Percentiles rank a stretch among this genome's conserved stretches.
Evolutionary conservation across 192 early-diverging fungal species (phyloP).

Genomic region (Spizellomyces sp.): DNA sequence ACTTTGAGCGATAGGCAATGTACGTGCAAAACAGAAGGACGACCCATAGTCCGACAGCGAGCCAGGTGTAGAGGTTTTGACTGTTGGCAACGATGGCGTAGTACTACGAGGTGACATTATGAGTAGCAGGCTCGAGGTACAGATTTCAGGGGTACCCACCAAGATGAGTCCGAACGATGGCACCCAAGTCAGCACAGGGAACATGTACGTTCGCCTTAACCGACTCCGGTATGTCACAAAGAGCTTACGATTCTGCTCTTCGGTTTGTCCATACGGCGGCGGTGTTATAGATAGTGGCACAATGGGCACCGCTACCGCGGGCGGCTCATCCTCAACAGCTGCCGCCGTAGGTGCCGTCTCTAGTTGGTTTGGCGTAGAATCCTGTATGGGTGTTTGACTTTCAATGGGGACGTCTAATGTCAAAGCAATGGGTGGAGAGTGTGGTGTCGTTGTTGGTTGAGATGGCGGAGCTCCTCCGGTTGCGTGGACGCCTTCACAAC

Average conservation of each 20-base stretch:
- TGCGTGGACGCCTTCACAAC: no score
- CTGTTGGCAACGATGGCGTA: conserved; percentile 5
- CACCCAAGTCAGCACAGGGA: conserved; percentile 24
- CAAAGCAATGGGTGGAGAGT: no score
- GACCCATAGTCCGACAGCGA: conserved; percentile 20
- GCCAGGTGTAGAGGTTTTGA: conserved; percentile 6
- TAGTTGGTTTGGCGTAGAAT: no score
- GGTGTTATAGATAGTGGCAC: background rate
- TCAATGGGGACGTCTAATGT: no score
- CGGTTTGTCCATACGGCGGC: background rate
- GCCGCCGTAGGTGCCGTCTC: no score
- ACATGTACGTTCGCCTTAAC: conserved; percentile 11
- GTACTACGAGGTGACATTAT: background rate
- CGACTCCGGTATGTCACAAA: conserved; percentile 20
- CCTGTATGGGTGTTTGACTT: no score
- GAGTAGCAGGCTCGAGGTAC: background rate
- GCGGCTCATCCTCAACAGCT: no score
- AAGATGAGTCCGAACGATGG: conserved; percentile 21
- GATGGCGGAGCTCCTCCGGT: no score
- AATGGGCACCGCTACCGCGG: no score
- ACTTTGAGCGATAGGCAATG: conserved; percentile 7
- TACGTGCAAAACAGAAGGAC: conserved; percentile 15
- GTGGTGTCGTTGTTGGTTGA: no score
- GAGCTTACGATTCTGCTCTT: conserved; percentile 16
- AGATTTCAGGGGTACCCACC: background rate